Evolutionary conservation across 164 flowering plant genomes (phyloP).

Genomic region (Umbilicus rupestris): DNA sequence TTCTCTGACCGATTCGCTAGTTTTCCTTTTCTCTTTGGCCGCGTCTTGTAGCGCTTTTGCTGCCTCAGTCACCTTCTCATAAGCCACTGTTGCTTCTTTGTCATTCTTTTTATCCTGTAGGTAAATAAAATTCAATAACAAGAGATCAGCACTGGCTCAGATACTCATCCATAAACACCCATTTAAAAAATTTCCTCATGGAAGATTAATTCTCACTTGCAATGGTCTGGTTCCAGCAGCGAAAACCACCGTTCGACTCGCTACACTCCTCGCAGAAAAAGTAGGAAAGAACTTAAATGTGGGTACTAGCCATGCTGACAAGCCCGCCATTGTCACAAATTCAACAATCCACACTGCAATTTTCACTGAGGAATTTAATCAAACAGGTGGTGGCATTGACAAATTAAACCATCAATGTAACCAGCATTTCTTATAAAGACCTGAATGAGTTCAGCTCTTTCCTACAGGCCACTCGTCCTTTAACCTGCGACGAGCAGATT

Average conservation of each 20-base stretch:
- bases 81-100: neutral
- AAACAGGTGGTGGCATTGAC: neutral
- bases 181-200: neutral
- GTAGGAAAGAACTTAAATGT: neutral
- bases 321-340: neutral
- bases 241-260: neutral
- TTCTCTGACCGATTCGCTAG: neutral
- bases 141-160: neutral
- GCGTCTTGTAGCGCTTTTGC: conserved; percentile 3
- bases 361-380: neutral
- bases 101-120: neutral
- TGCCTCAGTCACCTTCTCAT: conserved; percentile 4
- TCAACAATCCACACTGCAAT: neutral
- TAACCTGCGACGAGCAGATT: neutral
- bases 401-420: neutral
- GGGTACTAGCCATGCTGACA: neutral
- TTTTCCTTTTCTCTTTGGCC: conserved; percentile 4
- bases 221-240: conserved; percentile 1
- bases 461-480: neutral
- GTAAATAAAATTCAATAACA: too few species aligned
- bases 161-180: neutral
- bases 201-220: neutral
- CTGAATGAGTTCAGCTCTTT: neutral
- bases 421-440: neutral
- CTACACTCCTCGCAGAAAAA: neutral